Base-by-base conservation (phyloP, 768 basidiomycete species). In the Macrolepiota albuminosa region DNA sequence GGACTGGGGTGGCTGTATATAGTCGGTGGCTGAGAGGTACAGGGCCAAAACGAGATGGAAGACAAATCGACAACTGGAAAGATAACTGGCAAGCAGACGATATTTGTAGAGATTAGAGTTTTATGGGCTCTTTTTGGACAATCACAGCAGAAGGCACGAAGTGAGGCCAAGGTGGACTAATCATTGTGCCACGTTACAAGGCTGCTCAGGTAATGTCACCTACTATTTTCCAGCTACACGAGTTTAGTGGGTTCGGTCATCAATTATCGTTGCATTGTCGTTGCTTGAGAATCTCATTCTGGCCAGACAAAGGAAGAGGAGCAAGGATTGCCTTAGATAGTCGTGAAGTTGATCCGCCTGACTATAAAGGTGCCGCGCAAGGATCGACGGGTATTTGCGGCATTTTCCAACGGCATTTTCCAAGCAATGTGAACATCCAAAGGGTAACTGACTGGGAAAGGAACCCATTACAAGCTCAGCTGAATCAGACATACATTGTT, bases 231-330 rank as follows among this genome's bases (percentile, higher is more conserved):
- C 62, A 60, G 37, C 21, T 51, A 49, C 61, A 42, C 51, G 59
- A 63, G 53, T 62, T 47, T 54, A 29, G 66, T 59, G 46, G n/a
- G 40, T 39, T 16, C 24, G 57, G 16, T 53, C 57, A 57, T 55
- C 53, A 55, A 60, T 58, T 60, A 54, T 47, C 40, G 29, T 52
- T 65, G 60, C 59, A 54, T 60, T 65, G 60, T 60, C 31, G 47
- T 40, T 50, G 54, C 39, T 46, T 33, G 52, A 37, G 45, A 47
- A 56, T 26, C 42, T 47, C 58, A 47, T 53, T 56, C 59, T 34
- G 40, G 53, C 33, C 49, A 67, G 66, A 67, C 64, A 67, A 67
- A 65, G 66, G 42, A 67, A 64, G 55, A 59, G 54, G 53, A 40
- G 60, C 48, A 57, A 51, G 47, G 59, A 62, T 49, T 60, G 55